Percentiles rank a stretch among this genome's conserved stretches.
phyloP scores from a whole-genome alignment of 2,329 filamentous ascomycete species.

The Tolypocladium ophioglossoides region DNA sequence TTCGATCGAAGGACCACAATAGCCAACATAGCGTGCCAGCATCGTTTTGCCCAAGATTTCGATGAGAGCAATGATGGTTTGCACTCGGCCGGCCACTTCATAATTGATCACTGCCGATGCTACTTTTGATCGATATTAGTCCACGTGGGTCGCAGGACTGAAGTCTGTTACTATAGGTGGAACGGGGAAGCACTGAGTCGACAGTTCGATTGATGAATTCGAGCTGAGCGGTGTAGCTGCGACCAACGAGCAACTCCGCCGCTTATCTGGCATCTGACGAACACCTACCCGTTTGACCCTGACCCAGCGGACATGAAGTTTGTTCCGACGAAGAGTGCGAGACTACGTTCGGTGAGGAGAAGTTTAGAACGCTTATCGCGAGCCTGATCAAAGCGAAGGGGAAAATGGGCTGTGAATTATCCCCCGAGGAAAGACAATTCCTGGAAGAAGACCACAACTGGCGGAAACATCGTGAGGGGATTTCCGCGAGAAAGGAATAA shows the following conservation, averaged over 20 bases:
- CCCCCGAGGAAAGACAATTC: neutral
- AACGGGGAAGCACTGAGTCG: neutral
- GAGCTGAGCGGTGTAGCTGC: neutral
- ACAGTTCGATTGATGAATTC: neutral
- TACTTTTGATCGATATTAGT: neutral
- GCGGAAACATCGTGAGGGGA: too few relatives aligned
- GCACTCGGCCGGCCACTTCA: neutral
- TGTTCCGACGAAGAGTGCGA: neutral
- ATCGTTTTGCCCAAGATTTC: neutral
- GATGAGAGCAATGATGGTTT: neutral
- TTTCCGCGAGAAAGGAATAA: too few relatives aligned
- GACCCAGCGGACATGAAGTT: neutral
- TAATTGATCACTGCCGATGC: neutral
- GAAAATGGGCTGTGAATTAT: neutral
- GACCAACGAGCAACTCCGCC: too few relatives aligned
- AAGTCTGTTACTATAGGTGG: neutral
- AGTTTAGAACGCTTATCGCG: neutral
- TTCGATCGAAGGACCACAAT: neutral
- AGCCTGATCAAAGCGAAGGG: neutral
- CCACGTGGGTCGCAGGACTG: neutral
- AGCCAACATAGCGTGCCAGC: neutral
- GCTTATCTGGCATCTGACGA: neutral
- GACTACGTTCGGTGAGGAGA: neutral
- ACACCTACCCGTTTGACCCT: neutral
- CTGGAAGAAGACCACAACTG: neutral